Evolutionary conservation across 1,139 yeast genomes (phyloP).

Genomic region (Suhomyces guaymorum): DNA sequence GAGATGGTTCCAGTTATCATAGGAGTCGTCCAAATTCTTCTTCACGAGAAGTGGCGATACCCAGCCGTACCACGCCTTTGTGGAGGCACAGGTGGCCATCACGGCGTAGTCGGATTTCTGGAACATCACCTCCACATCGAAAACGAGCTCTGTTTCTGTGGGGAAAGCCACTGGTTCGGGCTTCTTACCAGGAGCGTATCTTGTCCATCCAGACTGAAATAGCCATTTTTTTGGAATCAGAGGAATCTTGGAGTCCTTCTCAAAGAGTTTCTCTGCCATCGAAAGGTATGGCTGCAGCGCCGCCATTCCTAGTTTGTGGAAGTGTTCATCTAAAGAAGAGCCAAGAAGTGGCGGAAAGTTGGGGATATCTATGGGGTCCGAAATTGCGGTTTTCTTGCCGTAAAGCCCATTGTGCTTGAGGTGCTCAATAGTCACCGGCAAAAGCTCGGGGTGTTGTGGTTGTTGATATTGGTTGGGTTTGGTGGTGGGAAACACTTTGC

Average conservation of each 20-base stretch:
- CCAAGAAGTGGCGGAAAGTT: slow-evolving; percentile 73
- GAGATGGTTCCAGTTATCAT: slow-evolving; percentile 57
- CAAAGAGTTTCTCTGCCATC: slow-evolving; percentile 43
- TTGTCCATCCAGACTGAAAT: slow-evolving; percentile 76
- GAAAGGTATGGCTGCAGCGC: slow-evolving; percentile 62
- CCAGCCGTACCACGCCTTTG: slow-evolving; percentile 93
- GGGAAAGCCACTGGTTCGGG: slow-evolving; percentile 73
- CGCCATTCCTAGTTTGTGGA: slow-evolving; percentile 64
- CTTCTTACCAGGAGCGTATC: slow-evolving; percentile 54
- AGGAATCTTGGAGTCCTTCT: slow-evolving; percentile 37
- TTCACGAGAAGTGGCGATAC: slow-evolving; percentile 76
- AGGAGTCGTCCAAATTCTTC: slow-evolving; percentile 33
- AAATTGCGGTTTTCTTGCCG: slow-evolving; percentile 73
- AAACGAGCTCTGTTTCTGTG: slow-evolving; percentile 62
- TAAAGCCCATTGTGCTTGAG: slow-evolving; percentile 64
- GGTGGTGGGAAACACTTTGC: slow-evolving; percentile 57
- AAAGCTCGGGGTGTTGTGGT: slow-evolving; percentile 38
- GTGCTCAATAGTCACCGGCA: slow-evolving; percentile 62
- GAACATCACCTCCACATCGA: slow-evolving; percentile 89
- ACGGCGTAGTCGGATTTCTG: slow-evolving; percentile 73
- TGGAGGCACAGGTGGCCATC: slow-evolving; percentile 78
- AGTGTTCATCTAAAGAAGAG: slow-evolving; percentile 76
- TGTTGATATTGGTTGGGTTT: slow-evolving; percentile 25
- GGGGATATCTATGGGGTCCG: slow-evolving; percentile 60
- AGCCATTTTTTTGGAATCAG: slow-evolving; percentile 55